Conservation (phyloP, 108 stramenopile genomes). For the Mayamaea pseudoterrestris region DNA sequence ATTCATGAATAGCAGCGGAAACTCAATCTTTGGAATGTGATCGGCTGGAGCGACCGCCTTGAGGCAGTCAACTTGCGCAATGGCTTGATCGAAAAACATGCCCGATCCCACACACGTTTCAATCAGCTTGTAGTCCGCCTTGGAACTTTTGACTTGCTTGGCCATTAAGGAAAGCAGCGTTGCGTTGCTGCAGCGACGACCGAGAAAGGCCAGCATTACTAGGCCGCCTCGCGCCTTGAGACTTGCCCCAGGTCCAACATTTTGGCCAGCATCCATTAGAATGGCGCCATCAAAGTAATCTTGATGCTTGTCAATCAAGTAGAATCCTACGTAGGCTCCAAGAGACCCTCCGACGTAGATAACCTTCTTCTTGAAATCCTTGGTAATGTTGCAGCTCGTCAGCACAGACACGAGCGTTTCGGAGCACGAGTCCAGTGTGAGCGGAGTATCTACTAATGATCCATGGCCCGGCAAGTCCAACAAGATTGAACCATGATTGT, state of each 20-base stretch:
- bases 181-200: constrained; percentile 18
- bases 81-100: constrained; percentile 32
- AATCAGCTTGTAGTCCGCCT: constrained; percentile 35
- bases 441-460: constrained; percentile 22
- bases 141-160: constrained; percentile 24
- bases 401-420: constrained; percentile 20
- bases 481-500: too few relatives aligned
- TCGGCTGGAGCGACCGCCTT: constrained; percentile 31
- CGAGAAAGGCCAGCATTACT: constrained; percentile 14
- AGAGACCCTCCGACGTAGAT: constrained; percentile 41
- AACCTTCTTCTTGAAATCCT: constrained; percentile 12
- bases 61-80: constrained; percentile 29
- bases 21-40: constrained; percentile 23
- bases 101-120: constrained; percentile 28
- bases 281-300: constrained; percentile 30
- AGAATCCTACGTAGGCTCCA: constrained; percentile 45
- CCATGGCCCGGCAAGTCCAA: constrained; percentile 40
- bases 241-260: constrained; percentile 37
- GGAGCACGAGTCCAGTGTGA: constrained; percentile 28
- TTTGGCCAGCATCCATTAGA: constrained; percentile 43
- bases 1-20: constrained; percentile 45
- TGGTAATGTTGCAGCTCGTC: neutral
- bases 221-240: constrained; percentile 37
- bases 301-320: constrained; percentile 23
- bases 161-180: constrained; percentile 27